Percentiles rank a stretch among this genome's conserved stretches.
These are phyloP conservation scores for Metschnikowia peoriensis DNA, from an alignment of 805 yeast genomes.

Conservation along the genomic window DNA sequence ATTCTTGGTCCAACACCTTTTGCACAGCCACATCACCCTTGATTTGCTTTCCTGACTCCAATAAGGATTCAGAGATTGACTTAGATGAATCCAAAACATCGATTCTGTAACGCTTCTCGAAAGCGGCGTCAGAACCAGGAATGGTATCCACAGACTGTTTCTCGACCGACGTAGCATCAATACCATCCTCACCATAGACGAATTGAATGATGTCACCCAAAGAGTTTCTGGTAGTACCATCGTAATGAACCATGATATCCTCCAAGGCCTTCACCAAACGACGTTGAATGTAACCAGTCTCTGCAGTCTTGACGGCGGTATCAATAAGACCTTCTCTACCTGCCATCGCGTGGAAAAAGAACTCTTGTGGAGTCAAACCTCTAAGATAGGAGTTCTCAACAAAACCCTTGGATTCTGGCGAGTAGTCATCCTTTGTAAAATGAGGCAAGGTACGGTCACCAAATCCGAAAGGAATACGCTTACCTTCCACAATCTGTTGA, in stretches of 20 bases:
- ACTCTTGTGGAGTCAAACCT: constrained; percentile 95
- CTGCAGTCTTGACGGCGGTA: constrained; percentile 99
- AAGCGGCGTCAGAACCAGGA: constrained; percentile 84
- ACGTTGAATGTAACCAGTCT: constrained; percentile 97
- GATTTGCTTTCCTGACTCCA: constrained; percentile 89
- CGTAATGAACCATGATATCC: constrained; percentile 97
- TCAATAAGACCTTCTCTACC: constrained; percentile 99
- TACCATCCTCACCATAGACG: constrained; percentile 98
- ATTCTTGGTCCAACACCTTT: constrained; percentile 78
- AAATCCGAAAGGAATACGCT: constrained; percentile 97
- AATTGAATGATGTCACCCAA: constrained; percentile 95
- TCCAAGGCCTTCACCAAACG: constrained; percentile 95
- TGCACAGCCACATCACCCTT: constrained; percentile 87
- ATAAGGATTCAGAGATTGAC: constrained; percentile 64
- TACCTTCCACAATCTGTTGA: constrained; percentile 99
- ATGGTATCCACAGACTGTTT: constrained; percentile 93
- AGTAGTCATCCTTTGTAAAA: constrained; percentile 96
- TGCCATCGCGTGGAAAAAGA: constrained; percentile 96
- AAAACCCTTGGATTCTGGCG: constrained; percentile 98
- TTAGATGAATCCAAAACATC: constrained; percentile 72
- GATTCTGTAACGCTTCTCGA: constrained; percentile 80
- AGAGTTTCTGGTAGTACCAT: constrained; percentile 97
- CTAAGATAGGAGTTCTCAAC: constrained; percentile 93
- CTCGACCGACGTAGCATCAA: constrained; percentile 97
- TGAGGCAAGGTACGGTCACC: constrained; percentile 96